Base-by-base conservation (phyloP, 2,329 filamentous ascomycete species). In the Colletotrichum endophyticum region DNA sequence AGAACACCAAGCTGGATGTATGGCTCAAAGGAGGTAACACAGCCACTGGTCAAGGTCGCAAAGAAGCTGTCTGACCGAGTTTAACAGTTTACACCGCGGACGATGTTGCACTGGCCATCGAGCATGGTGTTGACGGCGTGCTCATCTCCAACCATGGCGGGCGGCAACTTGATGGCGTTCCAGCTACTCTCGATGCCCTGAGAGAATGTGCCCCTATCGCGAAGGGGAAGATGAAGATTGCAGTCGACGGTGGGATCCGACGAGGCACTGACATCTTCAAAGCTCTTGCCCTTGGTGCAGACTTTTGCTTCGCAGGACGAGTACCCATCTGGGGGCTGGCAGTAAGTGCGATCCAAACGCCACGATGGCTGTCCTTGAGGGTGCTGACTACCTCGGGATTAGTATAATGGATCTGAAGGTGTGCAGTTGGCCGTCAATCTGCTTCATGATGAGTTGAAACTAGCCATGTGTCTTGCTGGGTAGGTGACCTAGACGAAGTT, bases 31-130 rank as follows among this genome's bases (percentile, higher is more conserved):
- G 53, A 57, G 53, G 53, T 57, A 28, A 57, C 2, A 7, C 3
- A 2, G 9, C 19, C 39, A 2, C 12, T 49, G 3, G 3, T 9
- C 2, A 12, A 7, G 39, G 6, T 9, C 2, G 2, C 6, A 12
- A 49, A 49, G 39, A 19, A 1, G 2, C 39, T 4, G 3, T 57
- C 53, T 57, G 22, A 57, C 53, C n/a, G 4, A 57, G 22, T 16
- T 28, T 28, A 5, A 0, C 3, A 57, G 53, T 57, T 0, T 57
- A 57, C 53, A 57, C 22, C n/a, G 22, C 53, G 0, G 53, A 57
- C 1, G 53, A 57, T 5, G 53, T 57, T 57, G 53, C 53, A 25
- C 53, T 57, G 13, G 53, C 53, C 13, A 57, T 57, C 13, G 25
- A 57, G 22, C 53, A 57, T 9, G 53, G 53, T 6, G 7, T 57